Evolutionary conservation across 1,284 basidiomycete genomes (phyloP).

Genomic region (Ganoderma resinaceum): DNA sequence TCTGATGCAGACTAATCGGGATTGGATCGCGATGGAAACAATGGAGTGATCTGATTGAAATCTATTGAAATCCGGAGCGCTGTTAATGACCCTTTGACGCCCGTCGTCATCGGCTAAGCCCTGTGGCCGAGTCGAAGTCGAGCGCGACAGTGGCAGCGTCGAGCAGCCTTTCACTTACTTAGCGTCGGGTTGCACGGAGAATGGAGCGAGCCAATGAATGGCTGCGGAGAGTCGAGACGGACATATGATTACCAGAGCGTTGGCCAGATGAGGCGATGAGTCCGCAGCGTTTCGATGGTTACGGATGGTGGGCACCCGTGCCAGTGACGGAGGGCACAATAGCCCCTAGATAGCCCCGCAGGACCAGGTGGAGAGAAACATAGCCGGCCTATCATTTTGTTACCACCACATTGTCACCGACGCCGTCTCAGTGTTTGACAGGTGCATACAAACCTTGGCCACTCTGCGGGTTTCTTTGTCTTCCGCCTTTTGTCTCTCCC

Average conservation of each 20-base stretch:
- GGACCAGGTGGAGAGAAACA: constrained; percentile 3
- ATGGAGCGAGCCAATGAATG: background rate
- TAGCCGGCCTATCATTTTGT: constrained; percentile 26
- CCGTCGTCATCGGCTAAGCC: background rate
- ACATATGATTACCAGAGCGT: background rate
- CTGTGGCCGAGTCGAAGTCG: background rate
- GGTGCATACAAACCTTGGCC: constrained; percentile 8
- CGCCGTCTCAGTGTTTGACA: background rate
- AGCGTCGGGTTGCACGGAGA: background rate
- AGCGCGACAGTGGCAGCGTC: background rate
- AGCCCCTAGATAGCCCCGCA: constrained; percentile 10
- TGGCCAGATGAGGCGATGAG: background rate
- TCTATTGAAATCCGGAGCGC: too few relatives aligned
- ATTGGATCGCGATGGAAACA: constrained; percentile 4
- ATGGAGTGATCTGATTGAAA: constrained; percentile 5
- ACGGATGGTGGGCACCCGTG: constrained; percentile 11
- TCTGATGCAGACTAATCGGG: background rate
- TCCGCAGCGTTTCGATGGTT: constrained; percentile 24
- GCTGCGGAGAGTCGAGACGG: background rate
- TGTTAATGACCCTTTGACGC: background rate
- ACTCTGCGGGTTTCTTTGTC: constrained; percentile 21
- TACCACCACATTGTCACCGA: background rate
- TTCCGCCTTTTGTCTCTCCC: constrained; percentile 29
- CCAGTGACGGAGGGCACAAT: constrained; percentile 21
- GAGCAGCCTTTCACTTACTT: too few relatives aligned